Base-by-base conservation (phyloP, 306 rosid genomes). In the Cicer judaicum region DNA sequence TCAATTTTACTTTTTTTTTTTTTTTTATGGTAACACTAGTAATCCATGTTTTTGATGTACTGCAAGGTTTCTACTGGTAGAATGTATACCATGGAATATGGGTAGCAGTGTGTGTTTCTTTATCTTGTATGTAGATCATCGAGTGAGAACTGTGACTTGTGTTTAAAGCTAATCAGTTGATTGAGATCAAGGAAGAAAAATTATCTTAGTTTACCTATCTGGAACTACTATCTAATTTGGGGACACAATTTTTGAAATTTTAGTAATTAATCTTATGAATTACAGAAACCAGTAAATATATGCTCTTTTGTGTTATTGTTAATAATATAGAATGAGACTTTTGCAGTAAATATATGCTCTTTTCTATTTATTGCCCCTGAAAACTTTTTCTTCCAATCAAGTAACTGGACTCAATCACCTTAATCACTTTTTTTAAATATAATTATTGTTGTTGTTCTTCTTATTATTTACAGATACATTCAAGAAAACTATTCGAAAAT, bases 401-500 rank as follows among this genome's bases (percentile, higher is more conserved):
- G 65, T 52, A 56, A 50, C 44, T 43, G 10, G 72, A 62, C 40
- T 12, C 29, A 19, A 29, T 68, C 60, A 68, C 48, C 40, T 44
- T 71, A 67, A 72, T 73, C 64, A n/a, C 39, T 71, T 0, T 11
- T 3, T 52, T 10, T 71, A 13, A 10, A 16, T 64, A 43, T 29
- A 29, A 29, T 21, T 19, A 8, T 55, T 18, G 19, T 55, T 55
- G 2, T 55, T 55, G 7, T 55, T 9, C 1, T 55, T 18, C 18
- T 5, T 48, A 15, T 50, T 65, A 47, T 71, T 41, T 71, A 50
- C 84, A 94, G 96, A 84, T 94, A 90, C 75, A 91, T 94, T 42
- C 85, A 91, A 76, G 98, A 94, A 77, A 94, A 94, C 73, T 94
- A 91, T 73, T 82, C 97, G 40, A 94, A 91, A 85, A 94, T 91